These are phyloP conservation scores for Oryza glaberrima DNA, from an alignment of 176 grass and related monocot genomes.

Conservation along the genomic window DNA sequence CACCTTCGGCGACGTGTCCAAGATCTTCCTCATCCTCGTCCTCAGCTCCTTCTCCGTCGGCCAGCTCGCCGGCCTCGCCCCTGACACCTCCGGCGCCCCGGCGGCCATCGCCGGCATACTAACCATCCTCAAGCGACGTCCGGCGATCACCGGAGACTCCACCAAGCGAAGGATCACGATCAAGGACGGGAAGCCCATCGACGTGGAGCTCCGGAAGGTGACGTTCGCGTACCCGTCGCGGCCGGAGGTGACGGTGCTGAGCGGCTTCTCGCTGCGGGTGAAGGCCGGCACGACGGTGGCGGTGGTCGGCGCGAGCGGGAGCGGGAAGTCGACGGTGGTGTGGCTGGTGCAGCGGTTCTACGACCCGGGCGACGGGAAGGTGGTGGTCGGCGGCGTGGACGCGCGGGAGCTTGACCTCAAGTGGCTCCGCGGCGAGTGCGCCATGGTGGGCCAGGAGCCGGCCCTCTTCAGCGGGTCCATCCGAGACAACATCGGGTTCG, in stretches of 20 bases:
- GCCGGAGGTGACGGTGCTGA: conserved; percentile 40
- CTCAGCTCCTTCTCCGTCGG: conserved; percentile 58
- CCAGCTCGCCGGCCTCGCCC: conserved; percentile 56
- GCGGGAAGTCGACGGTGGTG: conserved; percentile 82
- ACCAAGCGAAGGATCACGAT: conserved; percentile 4
- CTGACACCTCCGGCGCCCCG: conserved; percentile 45
- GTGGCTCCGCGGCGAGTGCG: conserved; percentile 57
- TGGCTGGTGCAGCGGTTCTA: conserved; percentile 84
- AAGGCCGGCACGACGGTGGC: conserved; percentile 57
- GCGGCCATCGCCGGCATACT: conserved; percentile 44
- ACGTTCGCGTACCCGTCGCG: conserved; percentile 59
- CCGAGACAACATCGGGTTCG: conserved; percentile 64
- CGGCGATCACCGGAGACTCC: conserved; percentile 15
- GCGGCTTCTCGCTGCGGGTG: conserved; percentile 47
- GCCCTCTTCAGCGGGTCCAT: conserved; percentile 50
- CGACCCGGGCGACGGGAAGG: conserved; percentile 42
- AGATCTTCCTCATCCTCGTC: conserved; percentile 75
- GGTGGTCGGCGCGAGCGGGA: conserved; percentile 56
- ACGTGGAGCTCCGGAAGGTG: conserved; percentile 60
- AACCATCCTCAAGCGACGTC: conserved; percentile 34
- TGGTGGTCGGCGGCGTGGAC: conserved; percentile 57
- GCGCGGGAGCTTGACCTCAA: conserved; percentile 57
- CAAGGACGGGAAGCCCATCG: conserved; percentile 44
- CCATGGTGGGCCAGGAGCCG: conserved; percentile 64
- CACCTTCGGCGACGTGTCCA: conserved; percentile 57